A percentile compares a stretch with the other conserved stretches of the same genome.
Evolutionary conservation across 208 protist species (phyloP).

Genomic region (Polymyxa betae): DNA sequence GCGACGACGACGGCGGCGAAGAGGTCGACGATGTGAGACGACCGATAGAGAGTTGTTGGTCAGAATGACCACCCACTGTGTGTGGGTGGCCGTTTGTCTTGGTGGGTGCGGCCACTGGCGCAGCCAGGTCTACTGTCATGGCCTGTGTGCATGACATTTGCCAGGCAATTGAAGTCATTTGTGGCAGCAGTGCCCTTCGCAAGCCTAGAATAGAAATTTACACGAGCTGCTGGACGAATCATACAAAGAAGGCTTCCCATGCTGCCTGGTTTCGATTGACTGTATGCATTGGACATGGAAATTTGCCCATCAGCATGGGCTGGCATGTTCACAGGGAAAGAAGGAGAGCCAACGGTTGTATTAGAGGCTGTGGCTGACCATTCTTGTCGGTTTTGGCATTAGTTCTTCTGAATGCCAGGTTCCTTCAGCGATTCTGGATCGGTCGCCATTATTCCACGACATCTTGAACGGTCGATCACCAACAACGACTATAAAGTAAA

Average conservation of each 20-base stretch:
- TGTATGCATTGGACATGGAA: slow-evolving; percentile 40
- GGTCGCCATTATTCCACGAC: no score
- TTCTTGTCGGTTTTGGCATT: neutral
- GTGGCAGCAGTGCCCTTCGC: neutral
- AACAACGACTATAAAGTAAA: no score
- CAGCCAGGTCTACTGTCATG: no score
- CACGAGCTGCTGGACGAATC: neutral
- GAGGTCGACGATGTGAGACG: no score
- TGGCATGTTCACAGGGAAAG: neutral
- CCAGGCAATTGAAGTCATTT: neutral
- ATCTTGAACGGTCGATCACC: no score
- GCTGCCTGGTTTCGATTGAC: neutral
- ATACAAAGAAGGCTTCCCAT: neutral
- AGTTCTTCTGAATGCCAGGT: neutral
- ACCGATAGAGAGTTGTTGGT: no score
- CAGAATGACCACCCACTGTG: no score
- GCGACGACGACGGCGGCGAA: no score
- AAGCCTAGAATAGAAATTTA: neutral
- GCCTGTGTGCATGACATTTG: no score
- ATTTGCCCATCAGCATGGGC: neutral
- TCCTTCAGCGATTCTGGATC: neutral
- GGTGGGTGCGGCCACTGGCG: no score
- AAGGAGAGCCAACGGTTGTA: neutral
- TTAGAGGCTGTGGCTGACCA: neutral
- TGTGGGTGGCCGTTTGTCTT: no score